Evolutionary conservation across 192 early-diverging fungal species (phyloP), one percentile per base, ranked within the genome.

Genomic region (Entomortierella lignicola): DNA sequence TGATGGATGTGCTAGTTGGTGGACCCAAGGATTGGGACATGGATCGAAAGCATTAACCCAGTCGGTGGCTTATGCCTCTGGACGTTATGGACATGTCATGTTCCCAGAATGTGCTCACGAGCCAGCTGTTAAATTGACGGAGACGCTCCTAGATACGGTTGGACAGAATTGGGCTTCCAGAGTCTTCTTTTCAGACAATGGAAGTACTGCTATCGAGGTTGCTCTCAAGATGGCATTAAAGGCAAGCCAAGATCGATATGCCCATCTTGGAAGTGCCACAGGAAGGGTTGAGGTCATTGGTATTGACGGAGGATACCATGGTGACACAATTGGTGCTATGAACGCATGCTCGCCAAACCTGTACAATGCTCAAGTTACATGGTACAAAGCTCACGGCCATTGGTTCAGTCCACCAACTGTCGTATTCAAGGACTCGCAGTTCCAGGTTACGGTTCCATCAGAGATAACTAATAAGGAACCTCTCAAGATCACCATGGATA

Each of bases 261-360:
- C 65, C 8, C 72, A 77, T 37, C 30, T 71, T 17, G 79, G 74
- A 17, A 43, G 71, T 18, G 60, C 59, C 20, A 83, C 72, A 47
- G 67, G 62, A 41, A 71, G 55, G 0, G 53, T 91, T 11, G 88
- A 87, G 55, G 81, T 93, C 2, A 68, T 94, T 31, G 93, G 93
- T 29, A 63, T 94, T 5, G 81, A 91, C 31, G 92, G 94, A 8
- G 85, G 87, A n/a, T 95, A 95, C 68, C 94, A 95, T 69, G 94
- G 94, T 37, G 94, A 95, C 63, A 95, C 94, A 1, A 94, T 94
- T 47, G 93, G 93, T 27, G 87, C 90, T 25, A 95, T 95, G 94
- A 88, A 93, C 69, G 90, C 91, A 6, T 92, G 89, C 63, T 84
- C 87, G 39, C 92, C 93, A 31, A 92, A 89, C 55, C 81, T 87